Evolutionary conservation across 1,284 basidiomycete genomes (phyloP), one percentile per base, ranked within the genome.

Genomic region (Ustilago xerochloae): DNA sequence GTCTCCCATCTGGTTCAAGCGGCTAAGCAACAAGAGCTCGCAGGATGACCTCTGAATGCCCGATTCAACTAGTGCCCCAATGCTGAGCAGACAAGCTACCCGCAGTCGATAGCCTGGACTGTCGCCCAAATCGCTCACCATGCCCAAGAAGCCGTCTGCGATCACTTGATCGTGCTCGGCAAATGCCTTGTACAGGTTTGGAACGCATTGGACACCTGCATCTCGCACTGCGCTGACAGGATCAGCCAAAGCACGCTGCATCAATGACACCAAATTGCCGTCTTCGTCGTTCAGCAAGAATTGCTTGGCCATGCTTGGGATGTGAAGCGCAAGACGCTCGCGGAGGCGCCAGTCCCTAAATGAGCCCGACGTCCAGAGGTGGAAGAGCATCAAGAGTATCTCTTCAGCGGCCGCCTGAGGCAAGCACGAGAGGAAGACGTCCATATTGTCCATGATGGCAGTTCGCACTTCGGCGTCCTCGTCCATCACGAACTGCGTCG

Each of bases 321-420:
- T 84, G 61, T 88, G 87, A 67, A 88, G 87, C 18, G 90, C 89
- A 55, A 93, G 85, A 20, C 86, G 86, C 80, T 95, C 92, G 26
- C 94, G 87, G 73, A 94, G 90, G 58, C 92, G 87, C 95, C 95
- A 98, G n/a, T 90, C 89, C 28, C 87, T 88, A 58, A 93, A 86
- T 65, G 86, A 85, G 55, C 85, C 88, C 22, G 88, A 88, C 30
- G 89, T 85, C 92, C 92, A 93, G 16, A 88, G 83, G 12, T 86
- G 85, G n/a, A 88, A 83, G 56, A 94, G 80, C 22, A 87, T 87
- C 24, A 85, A 76, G 65, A 92, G 86, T 39, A 92, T 85, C n/a
- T 85, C 81, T 74, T 87, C 87, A 4, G 88, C 88, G 18, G 88
- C 84, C 1, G 84, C 85, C 30, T 82, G 81, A 0, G 88, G 88